Evolutionary conservation across 2,329 filamentous ascomycete genomes (phyloP).

Genomic region (Talaromyces amestolkiae): DNA sequence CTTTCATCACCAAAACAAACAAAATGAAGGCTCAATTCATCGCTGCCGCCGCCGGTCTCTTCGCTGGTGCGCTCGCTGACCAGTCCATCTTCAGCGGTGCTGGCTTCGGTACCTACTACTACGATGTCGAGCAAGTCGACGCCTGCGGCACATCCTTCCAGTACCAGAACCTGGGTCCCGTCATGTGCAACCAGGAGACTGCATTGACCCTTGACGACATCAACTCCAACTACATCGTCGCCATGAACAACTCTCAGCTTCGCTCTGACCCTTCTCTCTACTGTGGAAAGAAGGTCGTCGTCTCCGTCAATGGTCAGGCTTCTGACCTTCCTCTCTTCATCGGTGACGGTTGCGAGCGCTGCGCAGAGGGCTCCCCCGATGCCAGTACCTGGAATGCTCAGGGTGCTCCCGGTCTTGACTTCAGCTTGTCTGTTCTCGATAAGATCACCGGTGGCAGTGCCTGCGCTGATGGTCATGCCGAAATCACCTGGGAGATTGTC

Average conservation of each 20-base stretch:
- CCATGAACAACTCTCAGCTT: conserved; percentile 23
- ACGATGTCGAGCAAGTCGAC: conserved; percentile 19
- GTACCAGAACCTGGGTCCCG: conserved; percentile 20
- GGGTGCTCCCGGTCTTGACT: conserved; percentile 18
- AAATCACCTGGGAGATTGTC: conserved; percentile 22
- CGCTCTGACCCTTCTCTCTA: conserved; percentile 17
- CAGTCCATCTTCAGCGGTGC: conserved; percentile 16
- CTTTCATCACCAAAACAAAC: background rate
- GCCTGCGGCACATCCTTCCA: conserved; percentile 20
- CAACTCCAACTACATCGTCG: conserved; percentile 23
- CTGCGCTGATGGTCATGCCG: conserved; percentile 19
- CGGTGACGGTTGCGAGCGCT: conserved; percentile 22
- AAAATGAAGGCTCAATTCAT: conserved; percentile 19
- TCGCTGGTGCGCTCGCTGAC: conserved; percentile 4
- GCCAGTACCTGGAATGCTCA: conserved; percentile 17
- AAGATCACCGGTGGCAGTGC: conserved; percentile 15
- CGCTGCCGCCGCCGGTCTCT: conserved; percentile 14
- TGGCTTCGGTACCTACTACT: conserved; percentile 23
- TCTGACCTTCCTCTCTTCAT: conserved; percentile 22
- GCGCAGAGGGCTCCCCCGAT: conserved; percentile 15
- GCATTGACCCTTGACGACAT: conserved; percentile 18
- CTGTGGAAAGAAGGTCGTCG: conserved; percentile 22
- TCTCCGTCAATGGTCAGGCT: conserved; percentile 20
- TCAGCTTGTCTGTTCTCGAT: conserved; percentile 15
- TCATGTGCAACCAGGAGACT: conserved; percentile 19